phyloP scores from a whole-genome alignment of 495 filamentous ascomycete genomes.

The Chlorociboria aeruginascens region DNA sequence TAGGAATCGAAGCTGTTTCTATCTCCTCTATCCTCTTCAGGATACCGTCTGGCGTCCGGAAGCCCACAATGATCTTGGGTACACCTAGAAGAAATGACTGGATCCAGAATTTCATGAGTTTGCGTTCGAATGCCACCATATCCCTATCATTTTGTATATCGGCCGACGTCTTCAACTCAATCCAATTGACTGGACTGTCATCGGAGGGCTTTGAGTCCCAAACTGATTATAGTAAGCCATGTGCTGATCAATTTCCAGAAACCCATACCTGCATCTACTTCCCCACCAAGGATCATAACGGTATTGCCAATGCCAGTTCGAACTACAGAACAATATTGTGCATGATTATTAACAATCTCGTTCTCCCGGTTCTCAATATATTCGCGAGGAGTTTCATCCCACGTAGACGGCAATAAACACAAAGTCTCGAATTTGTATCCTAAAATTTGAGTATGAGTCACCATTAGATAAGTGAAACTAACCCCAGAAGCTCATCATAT shows the following conservation, averaged over 20 bases:
- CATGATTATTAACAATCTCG: conserved; percentile 67
- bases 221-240: conserved; percentile 33
- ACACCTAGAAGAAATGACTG: conserved; percentile 93
- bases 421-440: conserved; percentile 96
- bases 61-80: conserved; percentile 83
- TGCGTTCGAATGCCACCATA: conserved; percentile 67
- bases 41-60: conserved; percentile 62
- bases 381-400: conserved; percentile 56
- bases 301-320: conserved; percentile 69
- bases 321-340: conserved; percentile 90
- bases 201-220: conserved; percentile 67
- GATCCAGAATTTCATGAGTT: conserved; percentile 90
- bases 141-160: conserved; percentile 53
- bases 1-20: conserved; percentile 64
- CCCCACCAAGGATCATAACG: conserved; percentile 71
- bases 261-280: conserved; percentile 70
- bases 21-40: conserved; percentile 61
- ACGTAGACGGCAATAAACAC: conserved; percentile 56
- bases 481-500: conserved; percentile 58
- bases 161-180: conserved; percentile 88
- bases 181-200: conserved; percentile 66
- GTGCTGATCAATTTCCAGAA: conserved; percentile 19
- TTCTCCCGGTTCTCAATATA: conserved; percentile 66
- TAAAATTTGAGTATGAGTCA: conserved; percentile 20
- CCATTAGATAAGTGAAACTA: conserved; percentile 14